A percentile compares a stretch with the other conserved stretches of the same genome.
These are phyloP conservation scores for Excoecaria agallocha DNA, from an alignment of 345 rosid species.

Conservation along the genomic window DNA sequence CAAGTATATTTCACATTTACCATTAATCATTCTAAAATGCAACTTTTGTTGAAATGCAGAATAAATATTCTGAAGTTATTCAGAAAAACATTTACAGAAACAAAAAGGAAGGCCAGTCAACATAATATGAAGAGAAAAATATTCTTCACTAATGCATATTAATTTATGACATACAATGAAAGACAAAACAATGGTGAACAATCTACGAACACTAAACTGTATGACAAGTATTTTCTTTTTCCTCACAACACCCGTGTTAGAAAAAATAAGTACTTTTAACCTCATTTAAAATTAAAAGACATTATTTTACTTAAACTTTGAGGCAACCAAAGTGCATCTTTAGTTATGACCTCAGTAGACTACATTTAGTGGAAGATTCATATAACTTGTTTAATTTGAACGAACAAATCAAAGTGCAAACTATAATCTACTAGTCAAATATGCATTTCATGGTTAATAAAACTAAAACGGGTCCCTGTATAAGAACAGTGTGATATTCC, in stretches of 20 bases:
- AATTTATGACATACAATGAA: not conserved
- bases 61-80: not conserved
- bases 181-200: not conserved
- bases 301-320: not conserved
- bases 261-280: not conserved
- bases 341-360: not conserved
- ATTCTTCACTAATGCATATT: not conserved
- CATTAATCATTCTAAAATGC: not conserved
- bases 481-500: not conserved
- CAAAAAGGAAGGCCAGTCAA: not conserved
- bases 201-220: not conserved
- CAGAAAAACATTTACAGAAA: not conserved
- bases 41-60: not conserved
- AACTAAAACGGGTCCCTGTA: not conserved
- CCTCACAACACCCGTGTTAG: not conserved
- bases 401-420: not conserved
- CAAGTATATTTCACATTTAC: not conserved
- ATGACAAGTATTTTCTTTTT: not conserved
- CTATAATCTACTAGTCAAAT: not conserved
- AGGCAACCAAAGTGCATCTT: not conserved
- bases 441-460: not conserved
- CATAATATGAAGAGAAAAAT: not conserved
- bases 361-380: not conserved
- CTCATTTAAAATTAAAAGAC: not conserved
- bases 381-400: constrained; percentile 1